Percentiles rank a stretch among this genome's conserved stretches.
Conservation (phyloP, 139 green algal species). For the Micractinium sp. region DNA sequence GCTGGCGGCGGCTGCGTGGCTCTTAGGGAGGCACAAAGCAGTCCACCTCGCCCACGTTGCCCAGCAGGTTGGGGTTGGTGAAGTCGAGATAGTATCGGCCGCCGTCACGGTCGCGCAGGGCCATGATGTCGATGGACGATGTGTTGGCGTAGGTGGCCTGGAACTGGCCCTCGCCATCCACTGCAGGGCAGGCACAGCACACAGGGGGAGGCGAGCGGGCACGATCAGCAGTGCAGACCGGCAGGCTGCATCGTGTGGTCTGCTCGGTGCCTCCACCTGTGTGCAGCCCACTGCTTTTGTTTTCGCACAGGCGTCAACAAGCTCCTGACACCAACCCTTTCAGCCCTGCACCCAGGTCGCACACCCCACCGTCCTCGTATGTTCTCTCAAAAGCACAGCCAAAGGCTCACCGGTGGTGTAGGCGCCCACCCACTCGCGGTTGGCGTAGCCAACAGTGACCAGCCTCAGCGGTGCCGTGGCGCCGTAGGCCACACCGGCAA, state of each 20-base stretch:
- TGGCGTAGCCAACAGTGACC: neutral
- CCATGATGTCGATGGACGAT: neutral
- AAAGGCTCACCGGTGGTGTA: neutral
- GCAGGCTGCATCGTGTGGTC: no score
- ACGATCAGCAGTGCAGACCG: no score
- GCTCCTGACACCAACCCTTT: no score
- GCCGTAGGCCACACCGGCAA: neutral
- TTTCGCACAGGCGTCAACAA: no score
- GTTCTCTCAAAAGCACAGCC: no score
- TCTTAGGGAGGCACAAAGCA: no score
- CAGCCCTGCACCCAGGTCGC: no score
- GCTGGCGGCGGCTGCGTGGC: no score
- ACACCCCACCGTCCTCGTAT: no score
- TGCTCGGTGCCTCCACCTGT: no score
- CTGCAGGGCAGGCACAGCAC: neutral
- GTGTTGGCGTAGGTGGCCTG: neutral
- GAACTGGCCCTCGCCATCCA: neutral
- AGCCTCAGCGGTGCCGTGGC: neutral
- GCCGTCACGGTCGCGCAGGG: neutral
- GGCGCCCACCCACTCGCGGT: neutral
- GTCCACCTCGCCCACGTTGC: neutral
- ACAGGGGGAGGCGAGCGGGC: no score
- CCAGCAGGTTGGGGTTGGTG: neutral
- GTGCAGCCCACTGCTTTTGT: no score
- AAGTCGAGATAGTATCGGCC: neutral